Conservation (phyloP, 2,329 filamentous ascomycete genomes). For the Stemphylium beticola region DNA sequence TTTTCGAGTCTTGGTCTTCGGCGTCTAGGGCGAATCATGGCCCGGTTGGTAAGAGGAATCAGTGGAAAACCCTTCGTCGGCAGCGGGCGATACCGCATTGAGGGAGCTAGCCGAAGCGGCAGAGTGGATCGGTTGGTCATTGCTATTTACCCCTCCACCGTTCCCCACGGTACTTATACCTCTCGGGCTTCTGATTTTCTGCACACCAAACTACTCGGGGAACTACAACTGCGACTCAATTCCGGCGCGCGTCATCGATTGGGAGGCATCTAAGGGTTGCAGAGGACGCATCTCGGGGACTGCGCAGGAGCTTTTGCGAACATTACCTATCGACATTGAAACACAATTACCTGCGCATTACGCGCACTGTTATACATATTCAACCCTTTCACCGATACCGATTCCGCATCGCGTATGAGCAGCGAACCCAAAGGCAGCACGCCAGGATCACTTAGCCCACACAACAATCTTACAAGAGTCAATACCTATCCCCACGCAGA, state of each 20-base stretch:
- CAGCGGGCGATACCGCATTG: conserved; percentile 30
- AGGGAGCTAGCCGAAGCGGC: conserved; percentile 18
- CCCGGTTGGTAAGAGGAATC: conserved; percentile 1
- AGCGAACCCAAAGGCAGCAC: conserved; percentile 52
- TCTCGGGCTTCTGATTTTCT: not conserved
- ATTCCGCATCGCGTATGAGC: conserved; percentile 35
- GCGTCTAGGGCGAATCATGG: conserved; percentile 21
- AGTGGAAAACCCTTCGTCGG: conserved; percentile 16
- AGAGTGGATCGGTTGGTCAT: conserved; percentile 14
- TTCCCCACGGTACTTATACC: conserved; percentile 9
- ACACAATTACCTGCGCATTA: conserved; percentile 1
- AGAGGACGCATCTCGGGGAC: conserved; percentile 7
- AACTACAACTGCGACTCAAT: conserved; percentile 9
- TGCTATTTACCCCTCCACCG: conserved; percentile 5
- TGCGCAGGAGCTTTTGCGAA: conserved; percentile 3
- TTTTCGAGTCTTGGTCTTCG: conserved; percentile 15
- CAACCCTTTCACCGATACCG: not conserved
- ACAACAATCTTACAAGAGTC: conserved; percentile 28
- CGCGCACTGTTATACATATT: conserved; percentile 5
- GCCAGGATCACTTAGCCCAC: conserved; percentile 49
- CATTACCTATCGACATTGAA: not conserved
- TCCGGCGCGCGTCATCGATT: conserved; percentile 10
- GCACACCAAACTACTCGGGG: conserved; percentile 6
- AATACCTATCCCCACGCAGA: conserved; percentile 41
- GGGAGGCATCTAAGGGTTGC: not conserved